These are phyloP conservation scores for Plasmodium reichenowi DNA, from an alignment of 169 alveolate genomes.

Conservation along the genomic window DNA sequence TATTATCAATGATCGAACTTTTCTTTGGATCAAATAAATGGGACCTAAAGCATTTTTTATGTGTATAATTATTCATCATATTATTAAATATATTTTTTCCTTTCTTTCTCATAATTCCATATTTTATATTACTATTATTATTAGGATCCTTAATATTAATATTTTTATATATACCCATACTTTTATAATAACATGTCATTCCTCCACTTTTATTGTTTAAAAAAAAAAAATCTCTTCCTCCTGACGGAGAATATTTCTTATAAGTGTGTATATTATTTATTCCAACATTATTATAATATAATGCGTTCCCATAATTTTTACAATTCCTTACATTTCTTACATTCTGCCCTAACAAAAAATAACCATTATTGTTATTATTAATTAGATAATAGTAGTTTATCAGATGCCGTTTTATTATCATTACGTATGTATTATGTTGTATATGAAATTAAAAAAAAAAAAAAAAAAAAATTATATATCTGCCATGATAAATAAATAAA, in stretches of 20 bases:
- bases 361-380: too few species aligned
- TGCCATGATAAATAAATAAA: too few species aligned
- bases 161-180: too few species aligned
- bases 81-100: too few species aligned
- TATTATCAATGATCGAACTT: background rate
- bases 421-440: background rate
- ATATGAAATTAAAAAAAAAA: background rate
- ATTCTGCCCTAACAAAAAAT: background rate
- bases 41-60: background rate
- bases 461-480: background rate
- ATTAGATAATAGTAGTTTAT: slow-evolving; percentile 7
- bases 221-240: background rate
- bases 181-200: too few species aligned
- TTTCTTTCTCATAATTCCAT: too few species aligned
- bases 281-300: too few species aligned
- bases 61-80: too few species aligned
- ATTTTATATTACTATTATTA: slow-evolving; percentile 3
- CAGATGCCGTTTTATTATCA: slow-evolving; percentile 9
- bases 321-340: slow-evolving; percentile 11
- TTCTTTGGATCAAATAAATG: background rate
- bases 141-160: background rate
- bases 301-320: background rate
- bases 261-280: too few species aligned
- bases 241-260: background rate
- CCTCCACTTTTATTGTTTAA: background rate